phyloP scores from a whole-genome alignment of 192 early-diverging fungal species.

The Umbelopsis sp. region DNA sequence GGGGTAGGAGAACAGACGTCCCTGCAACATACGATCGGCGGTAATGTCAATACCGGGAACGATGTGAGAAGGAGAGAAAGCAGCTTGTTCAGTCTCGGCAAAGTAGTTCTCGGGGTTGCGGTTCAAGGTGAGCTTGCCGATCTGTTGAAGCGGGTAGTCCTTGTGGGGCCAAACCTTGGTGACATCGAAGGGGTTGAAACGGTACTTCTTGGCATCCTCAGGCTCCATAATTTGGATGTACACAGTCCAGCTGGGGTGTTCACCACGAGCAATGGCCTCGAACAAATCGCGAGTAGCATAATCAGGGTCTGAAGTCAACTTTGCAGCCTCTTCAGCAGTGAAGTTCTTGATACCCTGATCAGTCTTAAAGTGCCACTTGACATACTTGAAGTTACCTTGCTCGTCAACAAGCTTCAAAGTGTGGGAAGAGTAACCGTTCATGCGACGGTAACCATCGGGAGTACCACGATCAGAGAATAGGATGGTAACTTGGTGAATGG shows the following conservation, averaged over 20 bases:
- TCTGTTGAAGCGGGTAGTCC: constrained; percentile 58
- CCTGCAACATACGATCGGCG: constrained; percentile 72
- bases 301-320: constrained; percentile 58
- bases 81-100: constrained; percentile 74
- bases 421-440: constrained; percentile 59
- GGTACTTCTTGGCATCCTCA: constrained; percentile 60
- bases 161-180: constrained; percentile 71
- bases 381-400: constrained; percentile 54
- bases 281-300: constrained; percentile 65
- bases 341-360: constrained; percentile 65
- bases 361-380: constrained; percentile 68
- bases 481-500: constrained; percentile 61
- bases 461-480: constrained; percentile 64
- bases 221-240: constrained; percentile 65
- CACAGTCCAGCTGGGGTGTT: constrained; percentile 67
- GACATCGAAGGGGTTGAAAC: constrained; percentile 67
- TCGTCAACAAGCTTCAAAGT: constrained; percentile 59
- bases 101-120: constrained; percentile 77
- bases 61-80: constrained; percentile 69
- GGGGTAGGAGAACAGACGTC: constrained; percentile 73
- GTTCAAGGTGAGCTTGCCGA: constrained; percentile 74
- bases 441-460: constrained; percentile 55
- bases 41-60: constrained; percentile 71
- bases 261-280: constrained; percentile 62
- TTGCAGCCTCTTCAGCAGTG: constrained; percentile 52